Evolutionary conservation across 2,329 filamentous ascomycete species (phyloP).

Genomic region (Penicillium sp.): DNA sequence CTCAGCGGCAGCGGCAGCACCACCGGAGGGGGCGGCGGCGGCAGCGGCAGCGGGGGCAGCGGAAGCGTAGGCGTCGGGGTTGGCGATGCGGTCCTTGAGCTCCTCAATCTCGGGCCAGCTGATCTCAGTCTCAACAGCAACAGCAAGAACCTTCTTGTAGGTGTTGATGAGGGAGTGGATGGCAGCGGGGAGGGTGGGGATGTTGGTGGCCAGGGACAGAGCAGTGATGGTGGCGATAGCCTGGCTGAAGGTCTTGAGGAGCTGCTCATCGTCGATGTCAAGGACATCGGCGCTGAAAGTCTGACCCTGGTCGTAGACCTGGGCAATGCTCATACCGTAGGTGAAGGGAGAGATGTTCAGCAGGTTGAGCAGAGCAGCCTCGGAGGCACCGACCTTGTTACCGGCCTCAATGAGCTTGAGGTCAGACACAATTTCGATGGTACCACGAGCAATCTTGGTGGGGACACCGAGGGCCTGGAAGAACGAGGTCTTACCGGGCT

Average conservation of each 20-base stretch:
- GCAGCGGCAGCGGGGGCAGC: conserved; percentile 72
- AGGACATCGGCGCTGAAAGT: conserved; percentile 82
- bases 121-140: conserved; percentile 87
- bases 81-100: conserved; percentile 99
- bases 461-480: conserved; percentile 99
- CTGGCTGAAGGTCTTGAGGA: conserved; percentile 77
- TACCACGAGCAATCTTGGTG: conserved; percentile 99
- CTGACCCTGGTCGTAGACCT: conserved; percentile 98
- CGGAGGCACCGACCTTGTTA: conserved; percentile 94
- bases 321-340: conserved; percentile 93
- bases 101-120: conserved; percentile 94
- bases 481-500: conserved; percentile 99
- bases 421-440: conserved; percentile 98
- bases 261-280: conserved; percentile 93
- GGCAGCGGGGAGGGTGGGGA: conserved; percentile 93
- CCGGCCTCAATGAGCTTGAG: conserved; percentile 95
- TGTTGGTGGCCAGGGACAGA: conserved; percentile 90
- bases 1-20: conserved; percentile 54
- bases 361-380: conserved; percentile 99
- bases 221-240: conserved; percentile 85
- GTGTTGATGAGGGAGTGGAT: conserved; percentile 95
- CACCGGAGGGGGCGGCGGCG: conserved; percentile 55
- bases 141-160: conserved; percentile 92
- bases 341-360: conserved; percentile 99
- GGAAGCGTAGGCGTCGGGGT: conserved; percentile 93